phyloP scores from a whole-genome alignment of 2,329 filamentous ascomycete species.

The Alternaria consortialis region DNA sequence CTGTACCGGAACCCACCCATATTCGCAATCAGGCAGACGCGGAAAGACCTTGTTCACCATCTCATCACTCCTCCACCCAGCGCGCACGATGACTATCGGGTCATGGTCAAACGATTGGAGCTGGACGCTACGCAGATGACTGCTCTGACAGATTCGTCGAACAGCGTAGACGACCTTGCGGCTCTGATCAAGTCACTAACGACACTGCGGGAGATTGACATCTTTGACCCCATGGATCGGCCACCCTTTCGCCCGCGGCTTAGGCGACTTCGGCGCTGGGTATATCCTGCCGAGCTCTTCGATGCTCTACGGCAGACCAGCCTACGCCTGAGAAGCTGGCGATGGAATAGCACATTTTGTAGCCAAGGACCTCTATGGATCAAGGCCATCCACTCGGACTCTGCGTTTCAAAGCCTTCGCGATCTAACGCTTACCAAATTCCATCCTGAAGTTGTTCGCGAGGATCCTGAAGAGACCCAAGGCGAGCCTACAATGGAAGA shows the following conservation, averaged over 20 bases:
- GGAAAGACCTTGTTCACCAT: constrained; percentile 57
- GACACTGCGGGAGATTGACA: constrained; percentile 72
- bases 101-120: constrained; percentile 74
- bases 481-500: constrained; percentile 51
- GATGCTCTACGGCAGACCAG: constrained; percentile 64
- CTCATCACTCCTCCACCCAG: constrained; percentile 60
- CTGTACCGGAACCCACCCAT: constrained; percentile 76
- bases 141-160: constrained; percentile 62
- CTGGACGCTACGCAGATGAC: constrained; percentile 71
- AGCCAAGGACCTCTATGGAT: constrained; percentile 44
- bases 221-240: constrained; percentile 74
- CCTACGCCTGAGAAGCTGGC: constrained; percentile 60
- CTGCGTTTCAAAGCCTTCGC: constrained; percentile 49
- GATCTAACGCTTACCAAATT: constrained; percentile 50
- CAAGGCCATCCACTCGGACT: constrained; percentile 57
- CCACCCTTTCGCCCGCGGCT: constrained; percentile 70
- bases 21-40: constrained; percentile 60
- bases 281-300: constrained; percentile 73
- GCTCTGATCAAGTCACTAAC: constrained; percentile 71
- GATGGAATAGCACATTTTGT: constrained; percentile 65
- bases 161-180: constrained; percentile 64
- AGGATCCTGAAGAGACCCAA: constrained; percentile 22
- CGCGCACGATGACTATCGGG: constrained; percentile 66
- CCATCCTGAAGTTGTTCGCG: constrained; percentile 30
- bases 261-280: constrained; percentile 66